Evolutionary conservation across 768 basidiomycete species (phyloP), one percentile per base, ranked within the genome.

Genomic region (Lactarius sp.): DNA sequence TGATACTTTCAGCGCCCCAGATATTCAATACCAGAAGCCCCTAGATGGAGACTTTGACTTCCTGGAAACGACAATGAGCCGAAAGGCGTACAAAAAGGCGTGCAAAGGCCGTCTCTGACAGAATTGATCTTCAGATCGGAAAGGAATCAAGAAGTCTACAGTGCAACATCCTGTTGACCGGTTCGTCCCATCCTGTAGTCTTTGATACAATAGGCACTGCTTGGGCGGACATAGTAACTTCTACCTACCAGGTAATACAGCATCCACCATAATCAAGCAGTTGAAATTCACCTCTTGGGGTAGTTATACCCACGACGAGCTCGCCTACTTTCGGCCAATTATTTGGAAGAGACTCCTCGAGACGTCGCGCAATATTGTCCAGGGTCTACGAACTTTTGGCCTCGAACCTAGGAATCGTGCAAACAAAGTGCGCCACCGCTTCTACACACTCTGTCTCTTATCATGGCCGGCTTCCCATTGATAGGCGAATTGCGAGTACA

Each of bases 121-220:
- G 78, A 69, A 94, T 94, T 68, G 92, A 94, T 79, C 83, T 79
- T 66, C 81, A 85, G 74, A 82, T 94, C 58, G 90, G 92, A 72
- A 91, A 94, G 75, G 94, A 95, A 73, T 81, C 80, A 13, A 85
- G 82, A 72, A 84, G 81, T 73, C 84, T 84, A 70, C 91, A 92
- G 73, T 92, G 89, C 78, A 92, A 94, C 80, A 92, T 96, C 69
- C 75, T 96, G 18, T 77, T 96, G 18, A 79, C 96, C 18, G 93
- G 93, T 91, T 65, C 56, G 90, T 68, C 39, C n/a, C n/a, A 6
- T 34, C 6, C 27, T 31, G 1, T 12, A 41, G 37, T 47, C 42
- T 18, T 8, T 7, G 47, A 4, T 8, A 13, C 13, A 13, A 22
- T 14, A 13, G 37, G 5, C 16, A 2, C 16, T 42, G 36, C 50